These are phyloP conservation scores for Akebia trifoliata DNA, from an alignment of 164 flowering plant genomes.

Conservation along the genomic window DNA sequence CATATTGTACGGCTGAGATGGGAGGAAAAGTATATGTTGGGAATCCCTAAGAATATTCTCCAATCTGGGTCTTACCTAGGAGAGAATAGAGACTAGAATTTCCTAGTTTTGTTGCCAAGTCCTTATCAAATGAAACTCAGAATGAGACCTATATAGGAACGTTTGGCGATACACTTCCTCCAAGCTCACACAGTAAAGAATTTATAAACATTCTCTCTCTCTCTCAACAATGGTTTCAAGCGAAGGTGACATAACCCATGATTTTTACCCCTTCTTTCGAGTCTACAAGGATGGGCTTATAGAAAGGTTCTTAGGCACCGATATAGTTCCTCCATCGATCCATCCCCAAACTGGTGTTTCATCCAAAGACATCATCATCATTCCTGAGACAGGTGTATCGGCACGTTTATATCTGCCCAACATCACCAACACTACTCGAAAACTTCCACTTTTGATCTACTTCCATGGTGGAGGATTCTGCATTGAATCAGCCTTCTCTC, in stretches of 20 bases:
- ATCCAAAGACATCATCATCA: constrained; percentile 28
- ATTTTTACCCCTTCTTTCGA: constrained; percentile 16
- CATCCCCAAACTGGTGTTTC: constrained; percentile 20
- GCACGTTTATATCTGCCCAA: constrained; percentile 36
- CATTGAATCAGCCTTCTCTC: constrained; percentile 26
- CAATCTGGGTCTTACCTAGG: too few relatives aligned
- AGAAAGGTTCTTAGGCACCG: constrained; percentile 20
- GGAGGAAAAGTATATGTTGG: too few relatives aligned
- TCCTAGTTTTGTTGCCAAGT: too few relatives aligned
- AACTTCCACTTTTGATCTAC: constrained; percentile 31
- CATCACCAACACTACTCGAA: not conserved
- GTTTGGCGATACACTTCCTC: too few relatives aligned
- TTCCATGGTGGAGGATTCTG: constrained; percentile 37
- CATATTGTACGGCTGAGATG: too few relatives aligned
- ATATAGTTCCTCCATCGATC: constrained; percentile 14
- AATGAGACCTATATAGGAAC: too few relatives aligned
- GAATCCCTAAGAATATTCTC: too few relatives aligned
- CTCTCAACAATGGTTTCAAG: constrained; percentile 18
- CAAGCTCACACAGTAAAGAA: too few relatives aligned
- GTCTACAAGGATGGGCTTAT: constrained; percentile 23
- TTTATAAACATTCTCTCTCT: too few relatives aligned
- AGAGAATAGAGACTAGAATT: too few relatives aligned
- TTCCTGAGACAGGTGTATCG: constrained; percentile 18
- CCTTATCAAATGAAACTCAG: too few relatives aligned
- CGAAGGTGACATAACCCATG: constrained; percentile 14